Conservation (phyloP, 2,329 filamentous ascomycete species). For the Trichoderma cornu-damae region DNA sequence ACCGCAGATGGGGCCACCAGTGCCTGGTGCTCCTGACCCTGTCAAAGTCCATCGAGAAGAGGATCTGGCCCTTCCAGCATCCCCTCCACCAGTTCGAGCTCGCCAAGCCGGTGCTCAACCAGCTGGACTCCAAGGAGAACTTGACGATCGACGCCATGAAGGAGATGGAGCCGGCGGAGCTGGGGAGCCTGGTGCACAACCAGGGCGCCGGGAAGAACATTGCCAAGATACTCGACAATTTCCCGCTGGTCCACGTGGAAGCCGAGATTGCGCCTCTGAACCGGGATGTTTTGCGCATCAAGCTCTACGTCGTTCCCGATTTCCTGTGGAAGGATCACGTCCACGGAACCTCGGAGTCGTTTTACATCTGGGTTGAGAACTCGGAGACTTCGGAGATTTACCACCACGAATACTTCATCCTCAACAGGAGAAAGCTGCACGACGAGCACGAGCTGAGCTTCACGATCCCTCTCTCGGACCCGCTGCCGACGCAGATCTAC, state of each 20-base stretch:
- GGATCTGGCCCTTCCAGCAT: conserved; percentile 92
- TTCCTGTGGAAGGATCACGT: conserved; percentile 93
- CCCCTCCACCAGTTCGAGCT: conserved; percentile 94
- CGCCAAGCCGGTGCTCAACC: conserved; percentile 72
- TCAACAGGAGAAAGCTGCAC: conserved; percentile 81
- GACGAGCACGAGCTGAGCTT: conserved; percentile 98
- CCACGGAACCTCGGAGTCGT: conserved; percentile 91
- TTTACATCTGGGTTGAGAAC: conserved; percentile 99
- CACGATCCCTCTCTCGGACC: conserved; percentile 90
- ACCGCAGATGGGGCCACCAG: conserved; percentile 91
- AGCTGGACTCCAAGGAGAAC: conserved; percentile 75
- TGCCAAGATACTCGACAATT: conserved; percentile 75
- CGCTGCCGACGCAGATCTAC: conserved; percentile 91
- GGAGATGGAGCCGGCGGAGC: conserved; percentile 90
- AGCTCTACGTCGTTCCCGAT: conserved; percentile 78
- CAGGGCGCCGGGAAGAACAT: conserved; percentile 79
- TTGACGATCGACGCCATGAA: conserved; percentile 75
- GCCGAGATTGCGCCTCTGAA: conserved; percentile 95
- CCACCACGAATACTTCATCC: conserved; percentile 94
- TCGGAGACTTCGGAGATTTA: conserved; percentile 97
- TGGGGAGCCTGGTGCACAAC: conserved; percentile 88
- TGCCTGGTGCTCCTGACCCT: conserved; percentile 86
- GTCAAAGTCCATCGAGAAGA: conserved; percentile 95
- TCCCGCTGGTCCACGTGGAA: conserved; percentile 85
- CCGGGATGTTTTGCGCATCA: conserved; percentile 87